Conservation (phyloP, 768 basidiomycete species). For the Tulasnella calospora region DNA sequence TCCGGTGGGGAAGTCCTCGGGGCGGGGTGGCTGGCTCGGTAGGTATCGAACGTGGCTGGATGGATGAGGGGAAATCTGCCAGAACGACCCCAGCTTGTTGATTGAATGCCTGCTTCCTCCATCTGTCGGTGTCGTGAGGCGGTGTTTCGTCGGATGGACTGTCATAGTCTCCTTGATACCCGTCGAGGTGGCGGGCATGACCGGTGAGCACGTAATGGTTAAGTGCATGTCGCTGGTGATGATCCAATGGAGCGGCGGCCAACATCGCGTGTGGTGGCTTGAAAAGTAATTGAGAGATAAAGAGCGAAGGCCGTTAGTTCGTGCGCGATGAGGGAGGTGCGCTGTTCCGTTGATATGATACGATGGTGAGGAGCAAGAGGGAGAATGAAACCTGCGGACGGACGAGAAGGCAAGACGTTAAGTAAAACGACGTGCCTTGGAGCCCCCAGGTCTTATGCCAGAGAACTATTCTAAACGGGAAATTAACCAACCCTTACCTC, state of each 20-base stretch:
- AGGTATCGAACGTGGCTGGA: slow-evolving; percentile 12
- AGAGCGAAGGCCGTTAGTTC: background rate
- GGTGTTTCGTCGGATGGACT: slow-evolving; percentile 16
- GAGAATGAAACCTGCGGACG: slow-evolving; percentile 15
- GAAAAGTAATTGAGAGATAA: slow-evolving; percentile 3
- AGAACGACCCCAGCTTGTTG: background rate
- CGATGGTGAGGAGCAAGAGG: slow-evolving; percentile 3
- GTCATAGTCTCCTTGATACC: slow-evolving; percentile 6
- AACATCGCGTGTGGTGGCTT: slow-evolving; percentile 11
- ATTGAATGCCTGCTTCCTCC: slow-evolving; percentile 7
- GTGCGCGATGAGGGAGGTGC: slow-evolving; percentile 4
- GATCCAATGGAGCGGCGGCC: slow-evolving; percentile 7
- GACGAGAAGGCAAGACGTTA: slow-evolving; percentile 15
- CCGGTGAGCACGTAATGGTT: slow-evolving; percentile 25
- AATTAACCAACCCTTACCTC: slow-evolving; percentile 13
- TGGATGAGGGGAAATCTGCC: background rate
- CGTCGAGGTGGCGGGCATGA: slow-evolving; percentile 19
- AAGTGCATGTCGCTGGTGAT: slow-evolving; percentile 5
- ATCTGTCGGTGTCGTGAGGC: slow-evolving; percentile 18
- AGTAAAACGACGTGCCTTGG: background rate
- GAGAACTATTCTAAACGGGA: background rate
- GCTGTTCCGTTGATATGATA: slow-evolving; percentile 10
- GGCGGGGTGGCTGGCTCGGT: background rate
- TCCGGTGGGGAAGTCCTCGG: background rate
- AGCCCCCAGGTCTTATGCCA: background rate